Percentiles rank a stretch among this genome's conserved stretches.
Conservation (phyloP, 768 basidiomycete species). For the Lactarius vividus region DNA sequence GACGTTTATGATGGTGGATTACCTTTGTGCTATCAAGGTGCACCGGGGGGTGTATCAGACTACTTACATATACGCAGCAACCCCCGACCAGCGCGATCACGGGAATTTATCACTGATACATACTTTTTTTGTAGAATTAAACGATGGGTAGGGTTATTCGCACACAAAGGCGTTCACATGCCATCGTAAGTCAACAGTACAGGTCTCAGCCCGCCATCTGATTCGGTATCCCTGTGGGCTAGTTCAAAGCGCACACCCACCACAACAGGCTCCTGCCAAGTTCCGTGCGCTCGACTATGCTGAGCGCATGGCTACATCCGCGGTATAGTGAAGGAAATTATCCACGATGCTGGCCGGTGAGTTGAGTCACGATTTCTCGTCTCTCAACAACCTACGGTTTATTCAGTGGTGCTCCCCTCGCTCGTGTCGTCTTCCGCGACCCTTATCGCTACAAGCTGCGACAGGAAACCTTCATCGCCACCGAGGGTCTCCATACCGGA, state of each 20-base stretch:
- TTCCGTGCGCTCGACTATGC: slow-evolving; percentile 96
- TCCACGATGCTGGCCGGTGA: slow-evolving; percentile 98
- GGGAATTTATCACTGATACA: slow-evolving; percentile 1
- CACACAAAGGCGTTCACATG: slow-evolving; percentile 88
- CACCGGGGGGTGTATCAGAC: background rate
- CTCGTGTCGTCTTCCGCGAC: slow-evolving; percentile 98
- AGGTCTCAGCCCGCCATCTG: background rate
- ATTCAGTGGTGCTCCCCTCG: slow-evolving; percentile 92
- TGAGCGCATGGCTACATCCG: slow-evolving; percentile 96
- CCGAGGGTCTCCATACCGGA: slow-evolving; percentile 97
- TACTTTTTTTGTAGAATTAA: slow-evolving; percentile 43
- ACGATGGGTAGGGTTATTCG: slow-evolving; percentile 91
- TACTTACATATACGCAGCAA: background rate
- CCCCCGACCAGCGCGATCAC: background rate
- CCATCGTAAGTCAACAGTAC: slow-evolving; percentile 63
- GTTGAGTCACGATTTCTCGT: slow-evolving; percentile 32
- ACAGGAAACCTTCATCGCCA: slow-evolving; percentile 97
- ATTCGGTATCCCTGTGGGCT: slow-evolving; percentile 15
- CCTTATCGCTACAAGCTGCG: slow-evolving; percentile 99
- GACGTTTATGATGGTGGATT: slow-evolving; percentile 23
- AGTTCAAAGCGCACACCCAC: slow-evolving; percentile 98
- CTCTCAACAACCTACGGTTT: background rate
- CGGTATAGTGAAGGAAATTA: slow-evolving; percentile 98
- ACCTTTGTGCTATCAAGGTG: slow-evolving; percentile 9
- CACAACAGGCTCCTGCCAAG: slow-evolving; percentile 88